These are phyloP conservation scores for Salix caprea DNA, from an alignment of 345 rosid genomes.

Conservation along the genomic window DNA sequence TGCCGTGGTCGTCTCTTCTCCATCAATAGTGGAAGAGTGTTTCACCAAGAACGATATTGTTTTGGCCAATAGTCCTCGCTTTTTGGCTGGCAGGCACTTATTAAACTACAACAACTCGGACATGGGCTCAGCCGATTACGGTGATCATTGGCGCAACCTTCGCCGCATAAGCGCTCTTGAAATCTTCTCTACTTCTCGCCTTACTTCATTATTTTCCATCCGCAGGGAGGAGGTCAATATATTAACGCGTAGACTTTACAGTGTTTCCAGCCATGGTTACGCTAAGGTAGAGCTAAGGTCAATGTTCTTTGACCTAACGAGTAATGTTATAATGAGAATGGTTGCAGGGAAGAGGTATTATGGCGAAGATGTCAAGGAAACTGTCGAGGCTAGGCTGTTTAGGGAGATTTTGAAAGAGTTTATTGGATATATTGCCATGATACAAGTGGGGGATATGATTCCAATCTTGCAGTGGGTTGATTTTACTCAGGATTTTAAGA, in stretches of 20 bases:
- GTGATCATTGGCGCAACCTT: neutral
- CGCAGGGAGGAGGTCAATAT: neutral
- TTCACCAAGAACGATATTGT: neutral
- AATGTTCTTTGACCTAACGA: neutral
- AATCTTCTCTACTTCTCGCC: neutral
- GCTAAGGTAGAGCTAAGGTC: neutral
- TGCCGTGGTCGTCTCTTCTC: neutral
- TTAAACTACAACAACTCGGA: neutral
- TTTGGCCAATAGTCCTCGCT: neutral
- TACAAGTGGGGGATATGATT: neutral
- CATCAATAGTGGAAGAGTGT: neutral
- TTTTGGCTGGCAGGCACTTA: neutral
- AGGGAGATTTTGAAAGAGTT: neutral
- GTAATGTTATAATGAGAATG: neutral
- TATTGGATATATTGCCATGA: neutral
- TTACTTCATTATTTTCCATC: neutral
- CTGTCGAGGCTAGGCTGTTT: neutral
- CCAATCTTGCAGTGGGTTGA: neutral
- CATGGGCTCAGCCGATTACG: neutral
- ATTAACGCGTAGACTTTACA: neutral
- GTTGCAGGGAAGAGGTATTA: neutral
- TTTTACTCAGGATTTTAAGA: neutral
- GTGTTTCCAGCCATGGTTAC: neutral
- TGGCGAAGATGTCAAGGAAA: neutral
- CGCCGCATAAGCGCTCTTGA: neutral